Percentiles rank a stretch among this genome's conserved stretches.
Evolutionary conservation across 768 basidiomycete species (phyloP).

Genomic region (Boletus rubroflammeus): DNA sequence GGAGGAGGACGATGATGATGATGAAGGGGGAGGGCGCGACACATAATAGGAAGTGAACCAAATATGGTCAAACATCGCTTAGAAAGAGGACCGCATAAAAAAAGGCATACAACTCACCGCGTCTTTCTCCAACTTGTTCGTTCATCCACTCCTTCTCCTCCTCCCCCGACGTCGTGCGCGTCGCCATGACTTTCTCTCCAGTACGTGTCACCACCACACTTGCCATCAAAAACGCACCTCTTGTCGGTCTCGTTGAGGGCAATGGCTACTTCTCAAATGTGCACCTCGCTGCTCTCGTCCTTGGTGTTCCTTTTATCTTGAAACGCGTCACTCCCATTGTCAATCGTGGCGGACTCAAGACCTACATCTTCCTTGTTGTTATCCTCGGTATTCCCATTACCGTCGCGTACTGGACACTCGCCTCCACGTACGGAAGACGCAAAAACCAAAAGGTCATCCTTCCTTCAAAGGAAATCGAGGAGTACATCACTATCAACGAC

Average conservation of each 20-base stretch:
- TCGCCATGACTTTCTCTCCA: constrained; percentile 41
- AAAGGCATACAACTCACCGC: neutral
- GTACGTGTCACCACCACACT: constrained; percentile 65
- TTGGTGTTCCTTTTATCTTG: constrained; percentile 80
- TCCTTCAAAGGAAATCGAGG: constrained; percentile 81
- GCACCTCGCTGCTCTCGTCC: constrained; percentile 72
- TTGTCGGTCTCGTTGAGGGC: constrained; percentile 80
- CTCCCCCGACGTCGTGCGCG: constrained; percentile 12
- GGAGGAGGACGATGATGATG: neutral
- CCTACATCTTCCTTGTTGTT: constrained; percentile 76
- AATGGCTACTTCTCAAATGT: constrained; percentile 80
- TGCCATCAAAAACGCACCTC: constrained; percentile 82
- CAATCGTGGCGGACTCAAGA: constrained; percentile 79
- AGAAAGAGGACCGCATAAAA: constrained; percentile 14
- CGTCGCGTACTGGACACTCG: constrained; percentile 85
- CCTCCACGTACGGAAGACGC: constrained; percentile 76
- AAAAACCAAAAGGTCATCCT: constrained; percentile 82
- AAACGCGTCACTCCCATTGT: constrained; percentile 81
- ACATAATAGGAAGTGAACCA: neutral
- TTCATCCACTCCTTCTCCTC: constrained; percentile 17
- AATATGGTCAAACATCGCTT: constrained; percentile 20
- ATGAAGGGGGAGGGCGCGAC: neutral
- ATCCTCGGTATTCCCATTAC: constrained; percentile 75
- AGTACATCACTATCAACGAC: constrained; percentile 91
- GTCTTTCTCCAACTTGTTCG: constrained; percentile 8